Base-by-base conservation (phyloP, 805 yeast genomes). In the Naumovozyma baii region DNA sequence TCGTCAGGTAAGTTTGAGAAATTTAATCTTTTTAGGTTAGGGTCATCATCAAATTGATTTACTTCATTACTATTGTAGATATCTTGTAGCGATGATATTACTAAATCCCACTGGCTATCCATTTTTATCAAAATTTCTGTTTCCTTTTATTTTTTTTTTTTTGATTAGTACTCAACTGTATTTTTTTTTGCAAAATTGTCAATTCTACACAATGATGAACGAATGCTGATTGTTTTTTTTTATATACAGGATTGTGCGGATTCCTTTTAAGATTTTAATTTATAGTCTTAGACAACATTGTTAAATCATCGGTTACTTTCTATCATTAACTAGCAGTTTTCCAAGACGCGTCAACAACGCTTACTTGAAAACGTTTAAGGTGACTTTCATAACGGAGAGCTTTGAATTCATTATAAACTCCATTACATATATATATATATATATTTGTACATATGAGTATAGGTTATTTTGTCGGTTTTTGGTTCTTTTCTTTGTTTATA, bases 41-140 rank as follows among this genome's bases (percentile, higher is more conserved):
- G 43, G 18, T 55, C 50, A 26, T 61, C 65, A 44, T 78, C 80
- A 41, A 80, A 72, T 2, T 72, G 57, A 3, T 66, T 54, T 12
- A 71, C 65, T 48, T 76, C 83, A 50, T 78, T 78, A 19, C 76
- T 67, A 45, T 74, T 79, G 56, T 76, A 76, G 9, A 79, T 68
- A 48, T 80, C 87, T 54, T 80, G 87, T 15, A 81, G 61, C 1
- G 82, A 76, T 5, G 85, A 69, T 2, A 77, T 64, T 4, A 78
- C 78, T 22, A 73, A 70, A 49, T 78, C 83, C 90, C 90, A 81
- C 49, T 74, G 70, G 1, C 80, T 76, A 18, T 74, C 80, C 67
- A 73, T 70, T 40, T 33, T 41, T 33, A 5, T 32, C 16, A 17
- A 3, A 17, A 13, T 10, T 29, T 29, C 31, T 22, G 7, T 22